Percentiles rank a stretch among this genome's conserved stretches.
Conservation (phyloP, 1,139 yeast genomes). For the Suhomyces choctaworum region DNA sequence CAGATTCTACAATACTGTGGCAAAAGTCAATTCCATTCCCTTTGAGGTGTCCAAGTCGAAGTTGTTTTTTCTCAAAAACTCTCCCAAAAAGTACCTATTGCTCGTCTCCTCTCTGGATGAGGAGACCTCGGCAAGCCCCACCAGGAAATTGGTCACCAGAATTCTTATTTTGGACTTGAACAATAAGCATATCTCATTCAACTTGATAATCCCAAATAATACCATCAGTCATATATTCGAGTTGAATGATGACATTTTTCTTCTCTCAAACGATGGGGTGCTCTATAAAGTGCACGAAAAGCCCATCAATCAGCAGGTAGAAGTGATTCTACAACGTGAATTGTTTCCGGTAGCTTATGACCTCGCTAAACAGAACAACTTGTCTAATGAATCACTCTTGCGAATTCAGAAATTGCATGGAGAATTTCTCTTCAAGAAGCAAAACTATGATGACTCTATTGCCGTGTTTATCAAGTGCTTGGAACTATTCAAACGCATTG, state of each 20-base stretch:
- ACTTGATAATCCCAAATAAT: slow-evolving; percentile 64
- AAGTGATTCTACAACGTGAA: slow-evolving; percentile 67
- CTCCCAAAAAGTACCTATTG: slow-evolving; percentile 49
- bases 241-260: slow-evolving; percentile 56
- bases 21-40: slow-evolving; percentile 57
- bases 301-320: slow-evolving; percentile 64
- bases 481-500: slow-evolving; percentile 17
- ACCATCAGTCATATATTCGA: slow-evolving; percentile 54
- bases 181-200: slow-evolving; percentile 71
- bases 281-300: slow-evolving; percentile 70
- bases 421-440: slow-evolving; percentile 66
- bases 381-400: slow-evolving; percentile 42
- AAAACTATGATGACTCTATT: slow-evolving; percentile 68
- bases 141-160: slow-evolving; percentile 36
- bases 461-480: slow-evolving; percentile 58
- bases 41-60: slow-evolving; percentile 61
- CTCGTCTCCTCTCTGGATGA: slow-evolving; percentile 53
- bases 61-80: slow-evolving; percentile 38
- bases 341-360: slow-evolving; percentile 72
- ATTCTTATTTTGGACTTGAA: slow-evolving; percentile 65
- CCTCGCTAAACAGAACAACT: slow-evolving; percentile 53
- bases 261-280: slow-evolving; percentile 75
- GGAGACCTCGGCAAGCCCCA: slow-evolving; percentile 9
- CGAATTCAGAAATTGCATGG: slow-evolving; percentile 68
- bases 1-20: slow-evolving; percentile 53